Evolutionary conservation across 441 rosid genomes (phyloP).

Genomic region (Gossypium aridum): DNA sequence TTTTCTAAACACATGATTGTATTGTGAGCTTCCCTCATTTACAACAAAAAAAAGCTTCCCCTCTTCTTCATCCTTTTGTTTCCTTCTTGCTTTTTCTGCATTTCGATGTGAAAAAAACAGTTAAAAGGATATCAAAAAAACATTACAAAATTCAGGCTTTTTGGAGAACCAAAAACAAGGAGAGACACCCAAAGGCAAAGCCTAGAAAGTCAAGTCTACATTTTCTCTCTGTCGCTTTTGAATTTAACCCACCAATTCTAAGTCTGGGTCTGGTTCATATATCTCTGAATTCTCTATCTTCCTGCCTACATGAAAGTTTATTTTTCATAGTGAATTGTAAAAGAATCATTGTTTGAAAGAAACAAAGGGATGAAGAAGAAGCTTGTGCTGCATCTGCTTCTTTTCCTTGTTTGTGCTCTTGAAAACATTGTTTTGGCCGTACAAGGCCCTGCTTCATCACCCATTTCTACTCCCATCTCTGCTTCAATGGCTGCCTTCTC

Average conservation of each 20-base stretch:
- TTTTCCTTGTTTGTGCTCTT: conserved; percentile 25
- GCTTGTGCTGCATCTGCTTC: conserved; percentile 18
- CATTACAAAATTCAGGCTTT: not conserved
- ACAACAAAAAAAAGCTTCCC: conserved; percentile 10
- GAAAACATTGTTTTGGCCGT: conserved; percentile 27
- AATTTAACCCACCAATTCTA: not conserved
- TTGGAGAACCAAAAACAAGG: not conserved
- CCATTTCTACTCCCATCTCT: conserved; percentile 36
- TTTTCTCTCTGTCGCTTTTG: not conserved
- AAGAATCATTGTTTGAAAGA: not conserved
- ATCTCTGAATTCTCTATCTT: conserved; percentile 16
- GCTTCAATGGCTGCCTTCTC: conserved; percentile 49
- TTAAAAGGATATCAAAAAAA: not conserved
- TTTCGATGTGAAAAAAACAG: not conserved
- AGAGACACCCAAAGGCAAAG: not conserved
- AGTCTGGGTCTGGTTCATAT: not conserved
- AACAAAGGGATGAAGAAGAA: conserved; percentile 29
- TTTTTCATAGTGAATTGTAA: not conserved
- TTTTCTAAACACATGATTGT: conserved; percentile 22
- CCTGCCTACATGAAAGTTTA: conserved; percentile 21
- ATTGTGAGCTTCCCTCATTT: conserved; percentile 16
- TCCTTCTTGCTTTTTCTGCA: not conserved
- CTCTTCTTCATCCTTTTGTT: not conserved
- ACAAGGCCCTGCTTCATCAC: conserved; percentile 22
- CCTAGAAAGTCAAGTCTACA: not conserved